Conservation (phyloP, 2,329 filamentous ascomycete species). For the Elsinoe necatrix region DNA sequence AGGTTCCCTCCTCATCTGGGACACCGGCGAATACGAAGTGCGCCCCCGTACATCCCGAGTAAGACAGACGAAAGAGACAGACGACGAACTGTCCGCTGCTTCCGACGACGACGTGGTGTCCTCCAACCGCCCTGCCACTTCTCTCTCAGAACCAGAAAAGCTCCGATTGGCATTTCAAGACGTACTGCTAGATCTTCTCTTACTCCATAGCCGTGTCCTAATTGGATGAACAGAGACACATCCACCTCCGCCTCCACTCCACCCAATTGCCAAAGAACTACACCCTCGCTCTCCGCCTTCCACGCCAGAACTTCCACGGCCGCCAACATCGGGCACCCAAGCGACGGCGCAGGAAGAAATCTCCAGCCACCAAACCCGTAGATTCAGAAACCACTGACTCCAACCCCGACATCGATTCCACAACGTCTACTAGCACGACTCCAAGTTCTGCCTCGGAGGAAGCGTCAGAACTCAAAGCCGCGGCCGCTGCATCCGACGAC, state of each 20-base stretch:
- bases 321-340: slow-evolving; percentile 23
- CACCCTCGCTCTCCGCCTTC: slow-evolving; percentile 34
- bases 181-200: slow-evolving; percentile 10
- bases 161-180: slow-evolving; percentile 33
- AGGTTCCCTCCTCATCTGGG: slow-evolving; percentile 40
- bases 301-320: slow-evolving; percentile 28
- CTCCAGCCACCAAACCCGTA: slow-evolving; percentile 14
- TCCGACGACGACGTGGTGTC: slow-evolving; percentile 20
- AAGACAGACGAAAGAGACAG: slow-evolving; percentile 23
- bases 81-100: slow-evolving; percentile 28
- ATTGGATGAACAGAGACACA: slow-evolving; percentile 25
- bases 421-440: slow-evolving; percentile 9
- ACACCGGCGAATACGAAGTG: slow-evolving; percentile 38
- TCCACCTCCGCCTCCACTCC: slow-evolving; percentile 36
- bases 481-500: slow-evolving; percentile 23
- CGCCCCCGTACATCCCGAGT: slow-evolving; percentile 24
- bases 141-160: slow-evolving; percentile 28
- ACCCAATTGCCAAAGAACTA: slow-evolving; percentile 32
- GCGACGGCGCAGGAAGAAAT: slow-evolving; percentile 25
- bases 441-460: slow-evolving; percentile 15
- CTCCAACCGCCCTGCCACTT: background rate
- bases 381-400: slow-evolving; percentile 18
- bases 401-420: slow-evolving; percentile 17
- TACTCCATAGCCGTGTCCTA: background rate
- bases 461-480: slow-evolving; percentile 19